A percentile compares a stretch with the other conserved stretches of the same genome.
Evolutionary conservation across 208 protist genomes (phyloP).

Genomic region (Wallacemonas collosoma): DNA sequence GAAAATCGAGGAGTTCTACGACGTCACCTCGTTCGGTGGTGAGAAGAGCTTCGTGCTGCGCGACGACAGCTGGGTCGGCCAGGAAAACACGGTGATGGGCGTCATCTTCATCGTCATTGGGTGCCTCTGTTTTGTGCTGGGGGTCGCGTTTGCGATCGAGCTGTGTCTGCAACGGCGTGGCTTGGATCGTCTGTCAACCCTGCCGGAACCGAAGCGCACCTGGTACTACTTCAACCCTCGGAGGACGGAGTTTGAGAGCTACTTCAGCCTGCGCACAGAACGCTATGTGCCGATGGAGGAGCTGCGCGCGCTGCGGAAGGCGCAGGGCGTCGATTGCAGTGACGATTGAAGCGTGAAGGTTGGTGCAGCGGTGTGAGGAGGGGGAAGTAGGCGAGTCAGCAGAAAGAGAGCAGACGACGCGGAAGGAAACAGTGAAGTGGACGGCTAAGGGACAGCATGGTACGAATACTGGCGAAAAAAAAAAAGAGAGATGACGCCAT

Average conservation of each 20-base stretch:
- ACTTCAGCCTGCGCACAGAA: constrained; percentile 62
- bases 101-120: constrained; percentile 68
- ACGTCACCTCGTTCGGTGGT: constrained; percentile 92
- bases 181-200: constrained; percentile 24
- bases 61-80: constrained; percentile 65
- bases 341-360: neutral
- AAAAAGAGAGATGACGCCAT: neutral
- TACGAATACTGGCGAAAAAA: neutral
- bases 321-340: constrained; percentile 23
- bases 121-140: constrained; percentile 53
- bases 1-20: constrained; percentile 93
- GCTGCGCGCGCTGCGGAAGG: constrained; percentile 41
- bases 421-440: neutral
- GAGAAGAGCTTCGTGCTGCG: constrained; percentile 94
- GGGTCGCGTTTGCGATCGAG: constrained; percentile 61
- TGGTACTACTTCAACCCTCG: constrained; percentile 69
- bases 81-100: constrained; percentile 45
- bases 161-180: constrained; percentile 34
- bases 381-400: neutral
- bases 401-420: neutral
- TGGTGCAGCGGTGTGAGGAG: too few species aligned
- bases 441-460: too few species aligned
- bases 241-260: constrained; percentile 52
- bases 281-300: constrained; percentile 56
- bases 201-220: constrained; percentile 50